Percentiles rank a stretch among this genome's conserved stretches.
Conservation (phyloP, 2,329 filamentous ascomycete genomes). For the Pseudocercospora cruenta region DNA sequence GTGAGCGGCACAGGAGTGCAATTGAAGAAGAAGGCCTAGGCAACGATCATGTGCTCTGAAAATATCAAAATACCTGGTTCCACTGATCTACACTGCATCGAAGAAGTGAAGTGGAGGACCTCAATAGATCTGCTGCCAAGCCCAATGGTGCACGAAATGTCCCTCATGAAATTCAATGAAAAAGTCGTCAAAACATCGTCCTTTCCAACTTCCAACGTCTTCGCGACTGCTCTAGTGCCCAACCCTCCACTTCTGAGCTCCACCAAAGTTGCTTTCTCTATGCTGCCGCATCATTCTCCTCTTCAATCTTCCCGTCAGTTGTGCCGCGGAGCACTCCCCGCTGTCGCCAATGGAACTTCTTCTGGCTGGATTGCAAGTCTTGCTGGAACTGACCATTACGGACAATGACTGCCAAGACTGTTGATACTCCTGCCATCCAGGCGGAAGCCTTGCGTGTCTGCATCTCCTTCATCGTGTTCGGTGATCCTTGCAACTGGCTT, state of each 20-base stretch:
- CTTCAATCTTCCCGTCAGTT: background rate
- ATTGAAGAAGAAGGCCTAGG: background rate
- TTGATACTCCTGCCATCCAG: background rate
- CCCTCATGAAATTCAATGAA: background rate
- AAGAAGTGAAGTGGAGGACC: conserved; percentile 1
- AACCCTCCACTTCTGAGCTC: background rate
- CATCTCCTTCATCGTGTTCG: background rate
- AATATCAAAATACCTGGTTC: background rate
- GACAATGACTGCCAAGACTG: background rate
- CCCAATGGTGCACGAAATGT: background rate
- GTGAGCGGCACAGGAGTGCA: background rate
- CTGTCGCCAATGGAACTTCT: background rate
- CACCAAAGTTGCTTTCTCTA: background rate
- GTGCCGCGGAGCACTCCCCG: background rate
- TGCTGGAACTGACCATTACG: background rate
- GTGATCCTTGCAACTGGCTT: background rate
- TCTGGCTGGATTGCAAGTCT: background rate
- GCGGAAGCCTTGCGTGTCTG: background rate
- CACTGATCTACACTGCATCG: conserved; percentile 2
- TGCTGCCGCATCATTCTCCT: background rate
- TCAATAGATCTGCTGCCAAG: background rate
- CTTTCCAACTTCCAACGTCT: background rate
- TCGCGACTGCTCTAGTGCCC: background rate
- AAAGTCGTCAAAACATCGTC: background rate
- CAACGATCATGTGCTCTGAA: conserved; percentile 3